Base-by-base conservation (phyloP, 805 yeast genomes). In the Candida dajiaensis region DNA sequence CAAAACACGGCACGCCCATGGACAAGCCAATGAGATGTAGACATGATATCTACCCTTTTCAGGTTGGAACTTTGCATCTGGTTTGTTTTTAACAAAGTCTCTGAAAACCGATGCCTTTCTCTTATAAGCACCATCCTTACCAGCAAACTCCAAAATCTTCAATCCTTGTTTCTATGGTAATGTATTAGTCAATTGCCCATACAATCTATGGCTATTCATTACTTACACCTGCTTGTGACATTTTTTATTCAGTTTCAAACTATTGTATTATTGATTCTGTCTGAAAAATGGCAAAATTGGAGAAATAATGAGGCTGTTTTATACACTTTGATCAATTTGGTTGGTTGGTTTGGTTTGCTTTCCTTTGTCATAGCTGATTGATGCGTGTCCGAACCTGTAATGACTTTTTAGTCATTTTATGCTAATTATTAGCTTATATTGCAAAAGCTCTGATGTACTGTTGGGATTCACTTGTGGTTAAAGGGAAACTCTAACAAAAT, bases 1-100 rank as follows among this genome's bases (percentile, higher is more conserved):
- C 48, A 90, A 71, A 0, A 90, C 80, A 51, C 98, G 75, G 61
- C 88, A 95, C 1, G 97, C 97, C 78, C 97, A 92, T 4, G 99
- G 98, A 67, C 99, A 92, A 2, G 96, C 96, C 42, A 74, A 71
- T 1, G 94, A 84, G 11, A 89, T 95, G 57, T 85, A 90, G 46
- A 89, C 74, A 66, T 90, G 96, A 62, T 92, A 92, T 58, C 99
- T 76, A 48, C 78, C 78, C 40, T 76, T 73, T 59, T 89, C 96
- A 5, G 96, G 88, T 16, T 80, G 70, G 62, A 80, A 87, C 50
- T 72, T 65, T 13, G 88, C 76, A 15, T 81, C 86, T 1, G 79
- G 71, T 23, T 69, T 68, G 1, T 74, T 55, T 2, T 85, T 77
- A 40, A 89, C 80, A 21, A 66, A 65, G 58, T 84, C 78, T 61